Conservation (phyloP, 1,284 basidiomycete genomes). For the Chondrostereum purpureum region DNA sequence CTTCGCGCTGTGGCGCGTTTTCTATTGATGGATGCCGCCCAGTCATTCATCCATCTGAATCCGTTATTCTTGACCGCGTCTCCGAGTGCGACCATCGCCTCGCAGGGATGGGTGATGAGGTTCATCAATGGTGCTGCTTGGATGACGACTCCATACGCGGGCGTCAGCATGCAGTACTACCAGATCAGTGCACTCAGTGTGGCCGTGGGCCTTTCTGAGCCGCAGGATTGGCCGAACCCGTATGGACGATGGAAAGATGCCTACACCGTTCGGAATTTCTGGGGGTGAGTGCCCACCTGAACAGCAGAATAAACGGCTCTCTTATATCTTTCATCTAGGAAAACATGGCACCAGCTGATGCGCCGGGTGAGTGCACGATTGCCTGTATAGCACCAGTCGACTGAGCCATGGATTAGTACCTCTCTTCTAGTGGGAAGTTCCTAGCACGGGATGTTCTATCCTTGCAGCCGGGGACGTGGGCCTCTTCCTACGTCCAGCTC, state of each 20-base stretch:
- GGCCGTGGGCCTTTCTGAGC: conserved; percentile 17
- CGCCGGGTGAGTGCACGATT: conserved; percentile 20
- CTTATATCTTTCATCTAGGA: conserved; percentile 14
- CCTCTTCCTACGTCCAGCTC: no score
- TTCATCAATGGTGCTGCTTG: conserved; percentile 12
- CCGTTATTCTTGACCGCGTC: conserved; percentile 11
- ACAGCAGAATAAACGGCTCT: no score
- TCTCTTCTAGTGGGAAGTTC: no score
- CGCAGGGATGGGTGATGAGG: conserved; percentile 14
- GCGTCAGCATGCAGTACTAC: conserved; percentile 19
- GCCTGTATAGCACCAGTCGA: no score
- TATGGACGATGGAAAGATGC: conserved; percentile 27
- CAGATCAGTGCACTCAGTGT: conserved; percentile 18
- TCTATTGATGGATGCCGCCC: conserved; percentile 16
- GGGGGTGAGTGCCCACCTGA: conserved; percentile 27
- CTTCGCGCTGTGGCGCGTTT: conserved; percentile 9
- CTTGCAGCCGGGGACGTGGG: no score
- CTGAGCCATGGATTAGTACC: no score
- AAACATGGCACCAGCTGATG: conserved; percentile 25
- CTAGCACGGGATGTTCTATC: no score
- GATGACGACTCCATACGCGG: no score
- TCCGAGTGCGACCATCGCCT: conserved; percentile 11
- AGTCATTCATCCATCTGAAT: conserved; percentile 15
- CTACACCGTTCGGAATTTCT: conserved; percentile 28
- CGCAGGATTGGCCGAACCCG: conserved; percentile 26